Percentiles rank a stretch among this genome's conserved stretches.
Evolutionary conservation across 331 rosid genomes (phyloP).

Genomic region (Cydonia oblonga): DNA sequence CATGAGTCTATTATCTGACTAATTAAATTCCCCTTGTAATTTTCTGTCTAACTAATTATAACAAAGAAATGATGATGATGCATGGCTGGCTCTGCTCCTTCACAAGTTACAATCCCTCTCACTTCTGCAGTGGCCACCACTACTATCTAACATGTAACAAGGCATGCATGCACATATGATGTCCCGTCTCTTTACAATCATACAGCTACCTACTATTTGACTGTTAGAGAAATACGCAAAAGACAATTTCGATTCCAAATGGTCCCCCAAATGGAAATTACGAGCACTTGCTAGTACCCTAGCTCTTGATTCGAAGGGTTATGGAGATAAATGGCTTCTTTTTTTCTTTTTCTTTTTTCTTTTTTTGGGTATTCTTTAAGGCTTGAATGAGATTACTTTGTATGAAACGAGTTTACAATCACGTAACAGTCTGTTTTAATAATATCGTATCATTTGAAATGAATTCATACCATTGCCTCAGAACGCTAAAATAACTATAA

Average conservation of each 20-base stretch:
- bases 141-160: too few relatives aligned
- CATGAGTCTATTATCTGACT: neutral
- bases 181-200: neutral
- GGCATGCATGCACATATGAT: neutral
- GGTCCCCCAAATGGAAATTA: neutral
- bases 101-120: neutral
- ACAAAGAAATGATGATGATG: too few relatives aligned
- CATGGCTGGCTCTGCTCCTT: neutral
- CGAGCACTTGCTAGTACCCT: neutral
- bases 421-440: neutral
- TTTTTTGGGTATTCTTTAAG: neutral
- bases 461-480: too few relatives aligned
- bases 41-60: neutral
- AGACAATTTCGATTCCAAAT: neutral
- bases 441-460: too few relatives aligned
- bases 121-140: too few relatives aligned
- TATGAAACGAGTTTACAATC: too few relatives aligned
- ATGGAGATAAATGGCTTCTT: neutral
- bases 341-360: rapidly evolving
- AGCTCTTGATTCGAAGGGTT: too few relatives aligned
- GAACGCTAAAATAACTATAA: too few relatives aligned
- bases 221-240: neutral
- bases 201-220: neutral
- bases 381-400: too few relatives aligned
- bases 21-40: neutral